Percentiles rank a stretch among this genome's conserved stretches.
phyloP scores from a whole-genome alignment of 345 rosid genomes.

The Ceriops decandra region DNA sequence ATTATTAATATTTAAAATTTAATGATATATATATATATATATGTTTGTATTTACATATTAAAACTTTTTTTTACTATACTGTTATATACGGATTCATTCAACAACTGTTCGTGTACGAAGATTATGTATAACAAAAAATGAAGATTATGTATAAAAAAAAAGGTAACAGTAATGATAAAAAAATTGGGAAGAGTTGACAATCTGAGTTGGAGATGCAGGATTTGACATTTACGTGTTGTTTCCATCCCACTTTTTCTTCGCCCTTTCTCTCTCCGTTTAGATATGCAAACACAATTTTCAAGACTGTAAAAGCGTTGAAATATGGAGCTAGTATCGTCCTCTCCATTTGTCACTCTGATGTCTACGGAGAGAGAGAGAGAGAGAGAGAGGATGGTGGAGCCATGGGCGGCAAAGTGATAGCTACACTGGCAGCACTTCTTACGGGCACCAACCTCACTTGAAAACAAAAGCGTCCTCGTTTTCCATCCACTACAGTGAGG shows the following conservation, averaged over 20 bases:
- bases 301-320: slow-evolving; percentile 62
- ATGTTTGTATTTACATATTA: too few relatives aligned
- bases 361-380: slow-evolving; percentile 28
- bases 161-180: not conserved
- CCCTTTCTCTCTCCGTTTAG: not conserved
- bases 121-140: not conserved
- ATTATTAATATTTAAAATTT: too few relatives aligned
- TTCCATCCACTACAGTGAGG: not conserved
- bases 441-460: slow-evolving; percentile 38
- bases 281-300: slow-evolving; percentile 54
- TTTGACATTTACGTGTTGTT: slow-evolving; percentile 69
- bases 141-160: not conserved
- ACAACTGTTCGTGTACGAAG: too few relatives aligned
- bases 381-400: slow-evolving; percentile 4
- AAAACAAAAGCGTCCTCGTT: slow-evolving; percentile 12
- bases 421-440: slow-evolving; percentile 45
- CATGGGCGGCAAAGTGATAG: slow-evolving; percentile 3
- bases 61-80: too few relatives aligned
- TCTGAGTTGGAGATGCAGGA: slow-evolving; percentile 54
- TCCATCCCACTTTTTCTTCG: slow-evolving; percentile 25
- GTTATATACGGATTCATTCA: too few relatives aligned
- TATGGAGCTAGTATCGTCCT: slow-evolving; percentile 76
- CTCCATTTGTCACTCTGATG: slow-evolving; percentile 81
- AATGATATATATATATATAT: too few relatives aligned
- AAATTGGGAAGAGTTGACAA: slow-evolving; percentile 33